These are phyloP conservation scores for Suillus sp. DNA, from an alignment of 768 basidiomycete species.

Conservation along the genomic window DNA sequence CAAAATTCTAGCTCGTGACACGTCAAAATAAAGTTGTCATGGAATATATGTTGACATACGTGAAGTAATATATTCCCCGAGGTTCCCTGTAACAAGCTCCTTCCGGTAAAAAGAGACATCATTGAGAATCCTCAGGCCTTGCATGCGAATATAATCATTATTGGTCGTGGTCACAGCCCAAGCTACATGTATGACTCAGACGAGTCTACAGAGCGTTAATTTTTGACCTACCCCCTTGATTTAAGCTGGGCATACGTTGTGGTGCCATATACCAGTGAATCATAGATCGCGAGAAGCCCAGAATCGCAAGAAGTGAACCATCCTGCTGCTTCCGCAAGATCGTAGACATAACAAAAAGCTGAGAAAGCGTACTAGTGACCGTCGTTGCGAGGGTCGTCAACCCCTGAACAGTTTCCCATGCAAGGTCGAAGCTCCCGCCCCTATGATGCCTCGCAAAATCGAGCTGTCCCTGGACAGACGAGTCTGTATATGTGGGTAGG, in stretches of 20 bases:
- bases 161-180: conserved; percentile 78
- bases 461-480: conserved; percentile 64
- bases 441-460: conserved; percentile 47
- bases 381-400: conserved; percentile 45
- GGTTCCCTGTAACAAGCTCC: conserved; percentile 70
- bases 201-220: not conserved
- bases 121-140: conserved; percentile 63
- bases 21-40: not conserved
- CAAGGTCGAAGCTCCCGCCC: conserved; percentile 48
- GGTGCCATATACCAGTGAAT: conserved; percentile 44
- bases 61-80: conserved; percentile 53
- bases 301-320: conserved; percentile 54
- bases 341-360: conserved; percentile 57
- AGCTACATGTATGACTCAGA: conserved; percentile 32
- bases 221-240: conserved; percentile 29
- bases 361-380: conserved; percentile 53
- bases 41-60: conserved; percentile 40
- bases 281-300: conserved; percentile 56
- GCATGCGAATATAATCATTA: conserved; percentile 58
- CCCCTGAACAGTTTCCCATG: conserved; percentile 60
- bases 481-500: conserved; percentile 72
- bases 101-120: conserved; percentile 57
- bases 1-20: conserved; percentile 34
- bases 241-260: no score
- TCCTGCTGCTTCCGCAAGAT: conserved; percentile 65